Evolutionary conservation across 306 rosid genomes (phyloP).

Genomic region (Prinsepia uniflora): DNA sequence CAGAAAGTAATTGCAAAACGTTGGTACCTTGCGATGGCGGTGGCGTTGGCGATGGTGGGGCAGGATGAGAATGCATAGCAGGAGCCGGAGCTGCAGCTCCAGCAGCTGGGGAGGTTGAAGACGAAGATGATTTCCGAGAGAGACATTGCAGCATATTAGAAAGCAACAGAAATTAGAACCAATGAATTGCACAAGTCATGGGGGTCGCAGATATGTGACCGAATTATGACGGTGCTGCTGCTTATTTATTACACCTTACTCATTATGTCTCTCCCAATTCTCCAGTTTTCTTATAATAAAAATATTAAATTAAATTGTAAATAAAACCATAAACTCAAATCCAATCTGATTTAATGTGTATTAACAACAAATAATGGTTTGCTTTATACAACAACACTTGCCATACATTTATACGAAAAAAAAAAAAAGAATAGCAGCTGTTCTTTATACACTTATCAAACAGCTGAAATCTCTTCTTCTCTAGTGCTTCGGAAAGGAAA

Average conservation of each 20-base stretch:
- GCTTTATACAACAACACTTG: conserved; percentile 27
- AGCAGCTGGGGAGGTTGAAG: not conserved
- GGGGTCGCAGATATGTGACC: no score
- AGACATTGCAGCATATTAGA: conserved; percentile 6
- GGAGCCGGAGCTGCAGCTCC: not conserved
- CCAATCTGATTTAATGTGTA: conserved; percentile 24
- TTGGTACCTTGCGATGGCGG: not conserved
- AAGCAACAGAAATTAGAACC: not conserved
- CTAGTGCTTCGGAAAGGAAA: conserved; percentile 24
- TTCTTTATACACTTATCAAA: conserved; percentile 74
- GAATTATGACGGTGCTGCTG: no score
- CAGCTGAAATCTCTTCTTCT: conserved; percentile 44
- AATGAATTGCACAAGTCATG: no score
- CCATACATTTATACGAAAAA: conserved; percentile 33
- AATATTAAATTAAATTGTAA: not conserved
- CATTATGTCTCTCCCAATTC: no score
- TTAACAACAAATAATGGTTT: conserved; percentile 49
- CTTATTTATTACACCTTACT: no score
- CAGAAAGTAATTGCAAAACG: not conserved
- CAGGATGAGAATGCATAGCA: not conserved
- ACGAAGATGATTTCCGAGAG: not conserved
- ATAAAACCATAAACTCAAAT: conserved; percentile 29
- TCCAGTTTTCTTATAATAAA: not conserved
- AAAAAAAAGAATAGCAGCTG: conserved; percentile 38
- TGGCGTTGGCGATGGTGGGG: not conserved